Evolutionary conservation across 805 yeast genomes (phyloP), one percentile per base, ranked within the genome.

Genomic region (Lipomyces yamadae): DNA sequence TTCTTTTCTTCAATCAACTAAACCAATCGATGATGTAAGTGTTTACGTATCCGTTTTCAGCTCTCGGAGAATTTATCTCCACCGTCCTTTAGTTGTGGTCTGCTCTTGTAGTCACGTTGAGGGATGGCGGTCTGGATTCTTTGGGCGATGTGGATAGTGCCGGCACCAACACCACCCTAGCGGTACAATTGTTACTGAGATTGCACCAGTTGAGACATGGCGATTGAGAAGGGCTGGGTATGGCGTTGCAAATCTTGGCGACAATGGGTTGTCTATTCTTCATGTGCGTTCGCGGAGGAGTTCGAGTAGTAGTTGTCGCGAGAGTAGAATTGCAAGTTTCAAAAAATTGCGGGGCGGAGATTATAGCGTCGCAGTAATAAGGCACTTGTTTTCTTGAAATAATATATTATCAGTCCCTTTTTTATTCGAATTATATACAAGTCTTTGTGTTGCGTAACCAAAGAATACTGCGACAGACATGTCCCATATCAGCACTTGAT

Each of bases 121-220:
- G 24, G 50, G 37, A 10, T 39, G 30, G 59, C 6, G 45, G 29
- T 33, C 24, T 34, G 34, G 56, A 32, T 5, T 32, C 37, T 37
- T 66, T 61, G 73, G 73, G 73, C 73, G 73, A 71, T 71, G 73
- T 71, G 70, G 73, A 71, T 34, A 64, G 68, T 69, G 65, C 54
- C 69, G 63, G 70, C 71, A 65, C 71, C 18, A 59, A 48, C 72
- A 66, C 70, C 73, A 70, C 72, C 72, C 67, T 71, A 34, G 53
- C 59, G 67, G 61, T 50, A 63, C 67, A 50, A 35, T 39, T 18
- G 18, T 56, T 64, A 71, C 73, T 71, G 73, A 71, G 73, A 71
- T 69, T 68, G 72, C 18, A 15, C 7, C 4, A 42, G 48, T 42
- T 42, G 48, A 42, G n/a, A 24, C 48, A 42, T 15, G 24, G 5